phyloP scores from a whole-genome alignment of 2,329 filamentous ascomycete genomes.

The Didymella keratinophila region DNA sequence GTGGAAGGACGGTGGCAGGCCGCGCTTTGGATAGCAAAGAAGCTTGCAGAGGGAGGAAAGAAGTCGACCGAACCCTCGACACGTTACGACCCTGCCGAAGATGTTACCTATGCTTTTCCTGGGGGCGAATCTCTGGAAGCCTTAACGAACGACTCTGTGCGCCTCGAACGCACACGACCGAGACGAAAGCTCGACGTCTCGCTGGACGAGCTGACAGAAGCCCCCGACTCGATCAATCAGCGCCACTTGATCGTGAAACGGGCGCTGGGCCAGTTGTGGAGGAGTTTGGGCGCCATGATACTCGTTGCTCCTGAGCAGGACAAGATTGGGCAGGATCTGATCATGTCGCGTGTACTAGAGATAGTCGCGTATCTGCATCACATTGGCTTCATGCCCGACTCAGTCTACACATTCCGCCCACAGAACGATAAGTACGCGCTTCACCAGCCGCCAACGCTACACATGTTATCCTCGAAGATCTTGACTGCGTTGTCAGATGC shows the following conservation, averaged over 20 bases:
- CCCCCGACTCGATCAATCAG: conserved; percentile 37
- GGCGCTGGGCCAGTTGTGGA: conserved; percentile 57
- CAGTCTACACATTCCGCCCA: conserved; percentile 53
- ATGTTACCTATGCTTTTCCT: conserved; percentile 29
- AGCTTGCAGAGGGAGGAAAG: conserved; percentile 48
- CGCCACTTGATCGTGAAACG: conserved; percentile 39
- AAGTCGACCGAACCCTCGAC: conserved; percentile 18
- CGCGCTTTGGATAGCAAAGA: conserved; percentile 57
- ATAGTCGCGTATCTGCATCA: conserved; percentile 60
- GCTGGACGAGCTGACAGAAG: conserved; percentile 37
- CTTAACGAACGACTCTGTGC: conserved; percentile 36
- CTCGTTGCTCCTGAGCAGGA: conserved; percentile 43
- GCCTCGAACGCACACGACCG: conserved; percentile 25
- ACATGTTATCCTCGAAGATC: conserved; percentile 58
- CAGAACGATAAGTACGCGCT: conserved; percentile 47
- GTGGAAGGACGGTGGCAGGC: conserved; percentile 53
- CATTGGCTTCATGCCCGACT: conserved; percentile 55
- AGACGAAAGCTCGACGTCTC: conserved; percentile 25
- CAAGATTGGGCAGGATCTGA: conserved; percentile 28
- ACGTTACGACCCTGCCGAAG: conserved; percentile 28
- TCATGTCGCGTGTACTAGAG: conserved; percentile 56
- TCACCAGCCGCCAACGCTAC: conserved; percentile 58
- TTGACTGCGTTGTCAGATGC: conserved; percentile 60
- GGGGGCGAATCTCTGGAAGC: conserved; percentile 30
- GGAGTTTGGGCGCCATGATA: conserved; percentile 57